Evolutionary conservation across 2,329 filamentous ascomycete species (phyloP).

Genomic region (Ceratocystis variospora): DNA sequence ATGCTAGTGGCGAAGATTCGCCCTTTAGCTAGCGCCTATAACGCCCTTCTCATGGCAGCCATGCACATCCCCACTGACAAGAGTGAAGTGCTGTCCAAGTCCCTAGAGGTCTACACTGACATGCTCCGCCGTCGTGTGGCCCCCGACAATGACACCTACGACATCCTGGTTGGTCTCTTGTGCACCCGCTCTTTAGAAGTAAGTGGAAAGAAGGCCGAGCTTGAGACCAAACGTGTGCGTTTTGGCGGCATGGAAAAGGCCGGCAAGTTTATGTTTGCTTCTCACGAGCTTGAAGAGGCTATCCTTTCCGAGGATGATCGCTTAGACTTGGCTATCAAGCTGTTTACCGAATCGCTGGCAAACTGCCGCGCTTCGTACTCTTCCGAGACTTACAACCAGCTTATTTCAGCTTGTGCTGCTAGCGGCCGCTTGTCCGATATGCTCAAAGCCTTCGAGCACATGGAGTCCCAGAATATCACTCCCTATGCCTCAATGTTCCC

Average conservation of each 20-base stretch:
- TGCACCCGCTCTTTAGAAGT: conserved; percentile 71
- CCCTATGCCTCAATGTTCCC: conserved; percentile 76
- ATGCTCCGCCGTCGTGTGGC: conserved; percentile 78
- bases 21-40: conserved; percentile 79
- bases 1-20: conserved; percentile 72
- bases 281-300: conserved; percentile 72
- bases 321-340: conserved; percentile 66
- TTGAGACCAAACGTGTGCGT: conserved; percentile 71
- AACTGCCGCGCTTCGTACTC: conserved; percentile 54
- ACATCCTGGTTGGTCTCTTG: conserved; percentile 71
- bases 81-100: conserved; percentile 77
- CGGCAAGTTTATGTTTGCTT: conserved; percentile 77
- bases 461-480: conserved; percentile 63
- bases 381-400: conserved; percentile 66
- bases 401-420: conserved; percentile 78
- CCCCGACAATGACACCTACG: conserved; percentile 75
- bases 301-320: conserved; percentile 81
- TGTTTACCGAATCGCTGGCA: conserved; percentile 65
- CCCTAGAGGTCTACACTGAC: conserved; percentile 86
- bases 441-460: conserved; percentile 80
- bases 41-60: conserved; percentile 71
- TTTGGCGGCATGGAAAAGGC: conserved; percentile 75
- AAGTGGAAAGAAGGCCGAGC: conserved; percentile 51
- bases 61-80: conserved; percentile 67
- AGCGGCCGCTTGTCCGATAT: conserved; percentile 73